These are phyloP conservation scores for Austroboletus novae-zelandiae DNA, from an alignment of 1,284 basidiomycete species.

Conservation along the genomic window DNA sequence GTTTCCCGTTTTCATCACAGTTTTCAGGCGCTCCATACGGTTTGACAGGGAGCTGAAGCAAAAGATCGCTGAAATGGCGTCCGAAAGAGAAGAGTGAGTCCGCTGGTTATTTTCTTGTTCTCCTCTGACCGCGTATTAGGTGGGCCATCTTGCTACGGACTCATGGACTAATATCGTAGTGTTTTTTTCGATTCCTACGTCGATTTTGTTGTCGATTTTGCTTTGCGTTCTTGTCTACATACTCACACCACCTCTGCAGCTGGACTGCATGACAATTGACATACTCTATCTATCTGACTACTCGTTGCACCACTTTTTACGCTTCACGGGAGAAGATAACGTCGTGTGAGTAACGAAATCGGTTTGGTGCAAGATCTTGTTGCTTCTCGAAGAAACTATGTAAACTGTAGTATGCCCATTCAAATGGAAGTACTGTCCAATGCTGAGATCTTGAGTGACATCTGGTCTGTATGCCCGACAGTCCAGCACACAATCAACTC, in stretches of 20 bases:
- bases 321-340: conserved; percentile 24
- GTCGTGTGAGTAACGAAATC: conserved; percentile 15
- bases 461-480: no score
- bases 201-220: conserved; percentile 18
- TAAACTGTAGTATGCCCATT: no score
- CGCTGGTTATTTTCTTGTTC: conserved; percentile 4
- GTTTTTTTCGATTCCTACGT: conserved; percentile 22
- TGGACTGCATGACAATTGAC: conserved; percentile 35
- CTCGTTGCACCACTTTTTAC: conserved; percentile 31
- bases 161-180: conserved; percentile 42
- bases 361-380: background rate
- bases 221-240: conserved; percentile 24
- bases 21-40: conserved; percentile 2
- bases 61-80: conserved; percentile 66
- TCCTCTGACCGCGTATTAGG: conserved; percentile 37
- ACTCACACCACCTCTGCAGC: conserved; percentile 21
- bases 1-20: conserved; percentile 27
- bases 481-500: no score
- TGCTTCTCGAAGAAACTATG: no score
- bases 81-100: conserved; percentile 77
- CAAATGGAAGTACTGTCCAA: no score
- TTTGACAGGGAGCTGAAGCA: conserved; percentile 62
- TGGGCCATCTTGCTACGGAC: conserved; percentile 64
- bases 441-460: no score
- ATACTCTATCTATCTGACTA: conserved; percentile 40